Evolutionary conservation across 1,284 basidiomycete genomes (phyloP).

Genomic region (Ceratobasidium sp.): DNA sequence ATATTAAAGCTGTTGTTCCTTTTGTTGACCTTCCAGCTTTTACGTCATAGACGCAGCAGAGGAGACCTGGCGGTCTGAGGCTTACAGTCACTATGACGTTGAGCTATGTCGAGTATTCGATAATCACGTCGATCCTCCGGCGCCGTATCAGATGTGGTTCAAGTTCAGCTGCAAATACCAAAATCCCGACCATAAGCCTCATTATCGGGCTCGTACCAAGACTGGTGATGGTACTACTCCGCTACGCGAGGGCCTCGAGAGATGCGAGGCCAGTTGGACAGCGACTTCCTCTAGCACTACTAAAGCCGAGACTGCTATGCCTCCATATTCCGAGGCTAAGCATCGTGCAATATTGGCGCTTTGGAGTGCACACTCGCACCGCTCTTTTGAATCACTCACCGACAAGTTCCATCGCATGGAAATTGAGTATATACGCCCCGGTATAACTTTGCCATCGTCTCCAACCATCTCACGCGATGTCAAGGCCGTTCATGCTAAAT

Average conservation of each 20-base stretch:
- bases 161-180: constrained; percentile 58
- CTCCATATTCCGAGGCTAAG: not conserved
- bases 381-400: constrained; percentile 52
- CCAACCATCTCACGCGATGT: constrained; percentile 54
- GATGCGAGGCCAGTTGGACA: not conserved
- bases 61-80: not conserved
- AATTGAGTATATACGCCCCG: constrained; percentile 55
- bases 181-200: not conserved
- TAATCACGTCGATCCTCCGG: constrained; percentile 49
- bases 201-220: not conserved
- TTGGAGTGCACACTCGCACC: constrained; percentile 29
- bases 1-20: too few relatives aligned
- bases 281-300: too few relatives aligned
- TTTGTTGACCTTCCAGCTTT: too few relatives aligned
- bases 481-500: constrained; percentile 51
- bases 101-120: constrained; percentile 59
- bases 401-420: constrained; percentile 54
- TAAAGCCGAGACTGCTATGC: not conserved
- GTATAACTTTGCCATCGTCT: constrained; percentile 52
- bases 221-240: not conserved
- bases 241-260: not conserved
- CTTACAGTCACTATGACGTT: not conserved
- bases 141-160: constrained; percentile 66
- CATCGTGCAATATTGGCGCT: constrained; percentile 24
- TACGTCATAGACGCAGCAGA: not conserved